A percentile compares a stretch with the other conserved stretches of the same genome.
phyloP scores from a whole-genome alignment of 2,329 filamentous ascomycete species.

The Trichoderma sp. region DNA sequence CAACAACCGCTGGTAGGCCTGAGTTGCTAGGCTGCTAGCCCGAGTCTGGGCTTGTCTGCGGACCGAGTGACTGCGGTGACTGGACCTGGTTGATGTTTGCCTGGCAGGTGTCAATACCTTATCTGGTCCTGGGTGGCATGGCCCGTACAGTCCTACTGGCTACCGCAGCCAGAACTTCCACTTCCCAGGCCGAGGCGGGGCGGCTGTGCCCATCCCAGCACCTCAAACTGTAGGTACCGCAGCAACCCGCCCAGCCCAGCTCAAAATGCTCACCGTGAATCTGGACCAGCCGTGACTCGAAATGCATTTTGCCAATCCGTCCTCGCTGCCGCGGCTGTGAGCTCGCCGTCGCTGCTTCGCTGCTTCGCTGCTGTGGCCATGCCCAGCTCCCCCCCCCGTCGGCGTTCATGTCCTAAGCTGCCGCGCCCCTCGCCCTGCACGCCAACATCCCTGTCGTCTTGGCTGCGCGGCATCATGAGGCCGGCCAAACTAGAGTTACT shows the following conservation, averaged over 20 bases:
- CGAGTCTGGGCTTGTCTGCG: not conserved
- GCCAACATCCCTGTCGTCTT: not conserved
- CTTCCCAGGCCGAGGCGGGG: not conserved
- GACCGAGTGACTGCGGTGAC: not conserved
- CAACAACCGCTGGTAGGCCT: not conserved
- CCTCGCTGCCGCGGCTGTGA: not conserved
- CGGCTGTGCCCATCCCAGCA: slow-evolving; percentile 16
- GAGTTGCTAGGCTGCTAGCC: not conserved
- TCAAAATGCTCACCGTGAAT: slow-evolving; percentile 18
- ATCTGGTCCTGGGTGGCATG: not conserved
- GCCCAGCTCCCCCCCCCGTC: not conserved
- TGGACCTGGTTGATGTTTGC: not conserved
- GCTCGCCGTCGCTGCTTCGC: slow-evolving; percentile 5
- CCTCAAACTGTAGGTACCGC: not conserved
- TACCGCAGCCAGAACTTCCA: not conserved
- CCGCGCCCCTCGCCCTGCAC: slow-evolving; percentile 6
- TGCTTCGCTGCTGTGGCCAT: slow-evolving; percentile 21
- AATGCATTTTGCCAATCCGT: not conserved
- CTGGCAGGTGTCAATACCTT: not conserved
- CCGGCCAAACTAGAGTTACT: not conserved
- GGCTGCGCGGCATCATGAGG: slow-evolving; percentile 14
- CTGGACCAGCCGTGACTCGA: slow-evolving; percentile 4
- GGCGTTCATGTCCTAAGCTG: not conserved
- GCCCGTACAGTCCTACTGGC: not conserved
- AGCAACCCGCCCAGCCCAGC: not conserved